phyloP scores from a whole-genome alignment of 805 yeast genomes.

The Groenewaldozyma tartarivorans region DNA sequence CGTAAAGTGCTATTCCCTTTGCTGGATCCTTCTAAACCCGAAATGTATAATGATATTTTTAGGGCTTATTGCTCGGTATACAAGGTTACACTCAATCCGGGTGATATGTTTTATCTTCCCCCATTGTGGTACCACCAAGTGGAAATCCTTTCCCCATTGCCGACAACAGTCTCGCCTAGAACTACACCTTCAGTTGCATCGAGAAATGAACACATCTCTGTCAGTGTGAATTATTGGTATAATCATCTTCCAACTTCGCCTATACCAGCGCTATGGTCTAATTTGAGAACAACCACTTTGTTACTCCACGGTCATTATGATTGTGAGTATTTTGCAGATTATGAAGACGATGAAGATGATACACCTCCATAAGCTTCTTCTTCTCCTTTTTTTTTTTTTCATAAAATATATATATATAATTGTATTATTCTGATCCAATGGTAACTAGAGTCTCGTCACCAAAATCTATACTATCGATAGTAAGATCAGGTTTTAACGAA shows the following conservation, averaged over 20 bases:
- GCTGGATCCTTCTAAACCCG: conserved; percentile 22
- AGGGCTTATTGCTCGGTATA: conserved; percentile 14
- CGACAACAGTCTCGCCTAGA: background rate
- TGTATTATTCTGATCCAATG: background rate
- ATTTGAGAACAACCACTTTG: conserved; percentile 17
- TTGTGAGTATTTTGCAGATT: conserved; percentile 13
- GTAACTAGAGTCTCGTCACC: background rate
- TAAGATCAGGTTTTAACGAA: conserved; percentile 22
- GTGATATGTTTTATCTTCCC: conserved; percentile 31
- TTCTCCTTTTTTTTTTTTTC: conserved; percentile 4
- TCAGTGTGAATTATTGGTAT: conserved; percentile 29
- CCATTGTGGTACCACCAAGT: conserved; percentile 35
- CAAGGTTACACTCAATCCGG: conserved; percentile 26
- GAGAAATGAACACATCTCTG: conserved; percentile 9
- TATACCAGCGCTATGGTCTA: conserved; percentile 26
- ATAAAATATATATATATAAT: conserved; percentile 1
- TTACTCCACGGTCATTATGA: conserved; percentile 19
- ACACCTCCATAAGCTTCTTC: too few relatives aligned
- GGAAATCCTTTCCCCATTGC: conserved; percentile 13
- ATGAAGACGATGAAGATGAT: conserved; percentile 1
- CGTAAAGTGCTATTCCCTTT: conserved; percentile 26
- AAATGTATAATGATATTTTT: conserved; percentile 9
- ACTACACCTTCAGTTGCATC: background rate
- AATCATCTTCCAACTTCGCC: conserved; percentile 18
- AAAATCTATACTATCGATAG: conserved; percentile 14